A percentile compares a stretch with the other conserved stretches of the same genome.
Evolutionary conservation across 73 alveolate genomes (phyloP).

Genomic region (Symbiodinium natans): DNA sequence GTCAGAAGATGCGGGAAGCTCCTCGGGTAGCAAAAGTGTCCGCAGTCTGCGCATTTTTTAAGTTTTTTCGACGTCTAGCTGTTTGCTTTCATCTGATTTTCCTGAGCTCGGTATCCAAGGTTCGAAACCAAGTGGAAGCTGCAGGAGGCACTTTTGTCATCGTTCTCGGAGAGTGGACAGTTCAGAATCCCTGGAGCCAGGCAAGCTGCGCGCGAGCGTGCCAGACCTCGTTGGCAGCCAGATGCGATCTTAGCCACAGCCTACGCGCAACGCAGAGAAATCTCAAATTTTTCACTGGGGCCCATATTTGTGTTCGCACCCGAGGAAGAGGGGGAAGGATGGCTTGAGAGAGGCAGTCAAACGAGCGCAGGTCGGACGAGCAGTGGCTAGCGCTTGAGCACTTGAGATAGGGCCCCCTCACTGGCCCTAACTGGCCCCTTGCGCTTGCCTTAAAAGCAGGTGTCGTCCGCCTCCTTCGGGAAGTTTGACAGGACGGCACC

Average conservation of each 20-base stretch:
- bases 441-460: background rate
- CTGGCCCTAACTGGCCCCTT: background rate
- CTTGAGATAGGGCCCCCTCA: background rate
- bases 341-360: conserved; percentile 75
- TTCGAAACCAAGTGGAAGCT: conserved; percentile 75
- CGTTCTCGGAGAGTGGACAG: background rate
- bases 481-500: conserved; percentile 83
- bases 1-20: conserved; percentile 86
- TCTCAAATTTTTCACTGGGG: background rate
- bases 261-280: background rate
- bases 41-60: too few species aligned
- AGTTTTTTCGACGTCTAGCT: too few species aligned
- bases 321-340: conserved; percentile 58
- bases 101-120: background rate
- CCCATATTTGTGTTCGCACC: background rate
- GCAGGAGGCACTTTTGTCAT: conserved; percentile 31
- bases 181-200: background rate
- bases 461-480: conserved; percentile 81
- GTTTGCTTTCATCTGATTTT: too few species aligned
- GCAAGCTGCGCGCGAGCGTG: conserved; percentile 60
- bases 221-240: conserved; percentile 53
- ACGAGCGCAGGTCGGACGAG: conserved; percentile 40
- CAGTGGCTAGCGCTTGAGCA: too few species aligned
- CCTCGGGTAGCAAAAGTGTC: background rate
- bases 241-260: background rate